Evolutionary conservation across 257 asterid genomes (phyloP), one percentile per base, ranked within the genome.

Genomic region (Salvia splendens): DNA sequence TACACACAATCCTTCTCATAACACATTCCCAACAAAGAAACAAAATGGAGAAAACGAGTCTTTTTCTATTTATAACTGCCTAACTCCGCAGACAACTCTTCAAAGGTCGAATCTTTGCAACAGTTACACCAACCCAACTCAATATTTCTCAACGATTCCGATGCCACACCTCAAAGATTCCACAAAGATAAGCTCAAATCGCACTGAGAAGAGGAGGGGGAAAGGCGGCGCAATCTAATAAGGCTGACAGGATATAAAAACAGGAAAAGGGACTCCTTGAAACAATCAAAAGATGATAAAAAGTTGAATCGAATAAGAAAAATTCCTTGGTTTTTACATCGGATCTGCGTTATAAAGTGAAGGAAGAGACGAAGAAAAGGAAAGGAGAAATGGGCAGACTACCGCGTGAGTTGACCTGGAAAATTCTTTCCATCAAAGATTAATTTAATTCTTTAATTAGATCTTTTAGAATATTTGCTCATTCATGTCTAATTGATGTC

Each of bases 371-470:
- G 2, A 60, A 60, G 3, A 5, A 6, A 15, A 50, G 7, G 6
- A 64, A 48, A 17, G 40, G 15, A 45, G 28, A 43, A 61, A 74
- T 63, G 68, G 75, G 76, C 42, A 71, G 79, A 47, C 62, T 73
- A 82, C 78, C 88, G 89, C 87, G 86, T 83, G 69, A 68, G 82
- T 82, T 89, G 91, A 87, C 96, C 89, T 49, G 66, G 75, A 65
- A 74, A 72, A 75, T 65, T 73, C 66, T 62, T 15, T 60, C 58
- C 67, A 8, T 36, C 40, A 60, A 72, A 35, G 60, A 43, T 71
- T 71, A 15, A 30, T 49, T 35, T 24, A 24, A 24, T 24, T 24
- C 30, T 24, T 24, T 24, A 24, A 24, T 24, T 24, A 24, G 30
- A 24, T 24, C 30, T 24, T 24, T 24, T 24, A 24, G 10, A 68